phyloP scores from a whole-genome alignment of 345 rosid species.

The Cardamine resedifolia region DNA sequence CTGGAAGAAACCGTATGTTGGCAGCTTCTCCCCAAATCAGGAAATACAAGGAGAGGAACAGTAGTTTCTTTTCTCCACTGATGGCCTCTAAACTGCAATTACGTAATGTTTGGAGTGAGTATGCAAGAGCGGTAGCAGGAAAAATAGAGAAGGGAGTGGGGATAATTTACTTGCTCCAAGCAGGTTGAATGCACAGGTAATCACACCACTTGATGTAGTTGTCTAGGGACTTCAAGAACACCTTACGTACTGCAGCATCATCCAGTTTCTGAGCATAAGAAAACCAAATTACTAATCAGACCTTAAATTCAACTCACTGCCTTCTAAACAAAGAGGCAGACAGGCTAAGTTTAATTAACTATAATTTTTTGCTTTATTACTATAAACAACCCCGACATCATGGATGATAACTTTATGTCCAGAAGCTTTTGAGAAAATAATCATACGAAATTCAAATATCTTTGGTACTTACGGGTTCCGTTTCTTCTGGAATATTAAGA shows the following conservation, averaged over 20 bases:
- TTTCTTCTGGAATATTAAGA: slow-evolving; percentile 60
- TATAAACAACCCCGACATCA: neutral
- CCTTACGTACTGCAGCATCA: slow-evolving; percentile 68
- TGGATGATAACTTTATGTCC: neutral
- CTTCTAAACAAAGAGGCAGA: neutral
- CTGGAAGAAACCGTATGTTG: slow-evolving; percentile 84
- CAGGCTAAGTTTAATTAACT: slow-evolving; percentile 1
- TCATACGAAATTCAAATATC: slow-evolving; percentile 11
- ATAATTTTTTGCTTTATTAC: neutral
- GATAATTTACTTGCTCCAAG: slow-evolving; percentile 75
- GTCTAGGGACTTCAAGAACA: slow-evolving; percentile 77
- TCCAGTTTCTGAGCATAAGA: slow-evolving; percentile 60
- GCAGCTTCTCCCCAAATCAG: slow-evolving; percentile 97
- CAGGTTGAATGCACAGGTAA: slow-evolving; percentile 82
- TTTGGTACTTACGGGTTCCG: slow-evolving; percentile 66
- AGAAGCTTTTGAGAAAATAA: slow-evolving; percentile 7
- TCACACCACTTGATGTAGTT: slow-evolving; percentile 92
- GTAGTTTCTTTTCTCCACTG: slow-evolving; percentile 78
- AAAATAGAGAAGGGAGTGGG: slow-evolving; percentile 17
- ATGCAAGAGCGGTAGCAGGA: slow-evolving; percentile 24
- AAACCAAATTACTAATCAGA: neutral
- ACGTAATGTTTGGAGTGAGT: slow-evolving; percentile 19
- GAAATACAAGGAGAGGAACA: slow-evolving; percentile 76
- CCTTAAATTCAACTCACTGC: slow-evolving; percentile 5
- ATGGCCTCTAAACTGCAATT: slow-evolving; percentile 73